Percentiles rank a stretch among this genome's conserved stretches.
Evolutionary conservation across 2,329 filamentous ascomycete genomes (phyloP).

Genomic region (Verticillium isaacii): DNA sequence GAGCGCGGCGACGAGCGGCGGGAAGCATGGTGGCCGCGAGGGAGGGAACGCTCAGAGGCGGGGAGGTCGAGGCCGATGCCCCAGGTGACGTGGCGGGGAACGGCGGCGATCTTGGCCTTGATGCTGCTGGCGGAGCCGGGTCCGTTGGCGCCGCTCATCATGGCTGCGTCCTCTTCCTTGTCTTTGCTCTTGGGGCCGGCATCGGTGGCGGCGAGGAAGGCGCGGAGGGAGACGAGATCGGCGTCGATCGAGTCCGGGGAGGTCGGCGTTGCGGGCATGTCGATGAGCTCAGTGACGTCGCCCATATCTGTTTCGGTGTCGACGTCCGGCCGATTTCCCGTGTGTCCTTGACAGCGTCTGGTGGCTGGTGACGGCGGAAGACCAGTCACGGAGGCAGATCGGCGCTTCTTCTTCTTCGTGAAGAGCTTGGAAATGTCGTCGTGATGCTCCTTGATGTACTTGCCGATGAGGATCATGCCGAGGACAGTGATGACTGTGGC

Average conservation of each 20-base stretch:
- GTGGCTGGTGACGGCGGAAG: not conserved
- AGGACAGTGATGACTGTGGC: not conserved
- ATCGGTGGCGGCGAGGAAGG: not conserved
- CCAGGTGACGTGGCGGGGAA: not conserved
- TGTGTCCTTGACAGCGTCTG: not conserved
- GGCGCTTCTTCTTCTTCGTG: not conserved
- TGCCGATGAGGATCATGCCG: not conserved
- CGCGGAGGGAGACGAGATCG: not conserved
- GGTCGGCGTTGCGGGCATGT: not conserved
- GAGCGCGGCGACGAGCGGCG: not conserved
- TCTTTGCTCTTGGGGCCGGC: not conserved
- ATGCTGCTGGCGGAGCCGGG: not conserved
- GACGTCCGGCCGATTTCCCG: not conserved
- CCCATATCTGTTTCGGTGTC: not conserved
- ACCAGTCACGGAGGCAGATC: not conserved
- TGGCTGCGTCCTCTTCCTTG: not conserved
- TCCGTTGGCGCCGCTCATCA: not conserved
- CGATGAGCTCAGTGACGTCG: not conserved
- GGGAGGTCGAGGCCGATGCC: not conserved
- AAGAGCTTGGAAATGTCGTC: not conserved
- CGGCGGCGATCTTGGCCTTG: not conserved
- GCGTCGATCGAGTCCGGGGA: not conserved
- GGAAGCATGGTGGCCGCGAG: not conserved
- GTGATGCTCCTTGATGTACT: not conserved
- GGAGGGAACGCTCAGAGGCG: not conserved